Base-by-base conservation (phyloP, 169 alveolate species). In the Plasmodium berghei region DNA sequence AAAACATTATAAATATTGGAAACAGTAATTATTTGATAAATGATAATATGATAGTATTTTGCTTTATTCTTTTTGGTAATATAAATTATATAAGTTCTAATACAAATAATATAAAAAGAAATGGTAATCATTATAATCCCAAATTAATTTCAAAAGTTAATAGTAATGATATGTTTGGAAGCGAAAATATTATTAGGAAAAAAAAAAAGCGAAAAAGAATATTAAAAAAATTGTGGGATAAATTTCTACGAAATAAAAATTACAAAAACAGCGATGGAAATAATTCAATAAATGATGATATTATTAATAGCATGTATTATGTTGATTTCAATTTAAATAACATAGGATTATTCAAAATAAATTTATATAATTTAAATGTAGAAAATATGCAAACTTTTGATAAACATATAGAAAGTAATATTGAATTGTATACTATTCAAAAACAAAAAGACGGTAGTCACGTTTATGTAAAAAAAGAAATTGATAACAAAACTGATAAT, bases 1-100 rank as follows among this genome's bases (percentile, higher is more conserved):
- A 77, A 63, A 77, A 71, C 63, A 56, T 77, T n/a, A 34, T 77
- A 77, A 77, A 77, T 64, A 58, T 77, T 63, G 89, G 89, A 22
- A 77, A 77, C 66, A 63, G 77, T 49, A 77, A 77, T 49, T 77
- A 77, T 64, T 66, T 63, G 10, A 77, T 77, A 77, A 77, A 77
- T 12, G 52, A 77, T n/a, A 77, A 54, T 63, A 77, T 77, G 89
- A 64, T 77, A n/a, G 58, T 77, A 24, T 77, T 77, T n/a, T 77
- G 74, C 26, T 77, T 62, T 64, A 40, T 77, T 16, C 42, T 77
- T 45, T 77, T 77, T 66, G 89, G 66, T 63, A 77, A 56, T 77
- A 63, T 75, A 5, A 24, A 45, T 69, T 9, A 54, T 56, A 48
- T 40, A 6, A 26, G 63, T 0, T 48, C 70, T 2, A 18, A 16